These are phyloP conservation scores for Mycena latifolia DNA, from an alignment of 768 basidiomycete genomes.

Conservation along the genomic window DNA sequence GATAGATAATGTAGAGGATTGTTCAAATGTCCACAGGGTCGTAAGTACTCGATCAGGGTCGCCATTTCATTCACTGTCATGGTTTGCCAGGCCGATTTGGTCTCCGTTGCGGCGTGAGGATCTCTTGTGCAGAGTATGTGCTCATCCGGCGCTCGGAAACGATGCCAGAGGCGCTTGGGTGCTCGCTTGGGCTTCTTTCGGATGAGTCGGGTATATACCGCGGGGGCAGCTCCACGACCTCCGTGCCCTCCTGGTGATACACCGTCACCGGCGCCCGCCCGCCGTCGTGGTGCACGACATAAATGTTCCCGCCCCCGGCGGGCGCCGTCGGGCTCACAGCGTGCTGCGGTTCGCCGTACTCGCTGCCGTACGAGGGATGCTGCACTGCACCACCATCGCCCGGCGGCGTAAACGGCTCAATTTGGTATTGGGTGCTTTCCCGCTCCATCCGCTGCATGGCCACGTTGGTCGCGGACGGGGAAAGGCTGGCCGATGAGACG, in stretches of 20 bases:
- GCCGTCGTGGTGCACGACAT: slow-evolving; percentile 74
- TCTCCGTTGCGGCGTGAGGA: slow-evolving; percentile 14
- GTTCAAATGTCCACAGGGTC: slow-evolving; percentile 10
- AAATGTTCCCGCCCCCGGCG: slow-evolving; percentile 49
- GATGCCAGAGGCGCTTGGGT: neutral
- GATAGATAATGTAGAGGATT: neutral
- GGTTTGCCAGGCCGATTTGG: slow-evolving; percentile 27
- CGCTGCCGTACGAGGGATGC: slow-evolving; percentile 34
- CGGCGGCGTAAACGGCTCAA: slow-evolving; percentile 60
- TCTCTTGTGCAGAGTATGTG: slow-evolving; percentile 3
- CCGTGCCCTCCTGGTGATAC: slow-evolving; percentile 65
- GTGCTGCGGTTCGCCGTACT: slow-evolving; percentile 17
- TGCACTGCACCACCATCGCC: slow-evolving; percentile 44
- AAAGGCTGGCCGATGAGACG: slow-evolving; percentile 1
- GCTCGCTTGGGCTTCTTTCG: slow-evolving; percentile 3
- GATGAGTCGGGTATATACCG: slow-evolving; percentile 49
- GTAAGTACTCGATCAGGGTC: neutral
- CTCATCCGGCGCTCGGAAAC: neutral
- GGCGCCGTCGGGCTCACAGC: slow-evolving; percentile 5
- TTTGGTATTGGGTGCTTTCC: slow-evolving; percentile 45
- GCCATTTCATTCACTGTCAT: neutral
- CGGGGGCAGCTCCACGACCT: slow-evolving; percentile 73
- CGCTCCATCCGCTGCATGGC: slow-evolving; percentile 24
- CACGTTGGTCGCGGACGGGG: slow-evolving; percentile 6
- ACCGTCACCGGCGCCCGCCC: slow-evolving; percentile 69